Percentiles rank a stretch among this genome's conserved stretches.
These are phyloP conservation scores for Syzygium aqueum DNA, from an alignment of 345 rosid genomes.

Conservation along the genomic window DNA sequence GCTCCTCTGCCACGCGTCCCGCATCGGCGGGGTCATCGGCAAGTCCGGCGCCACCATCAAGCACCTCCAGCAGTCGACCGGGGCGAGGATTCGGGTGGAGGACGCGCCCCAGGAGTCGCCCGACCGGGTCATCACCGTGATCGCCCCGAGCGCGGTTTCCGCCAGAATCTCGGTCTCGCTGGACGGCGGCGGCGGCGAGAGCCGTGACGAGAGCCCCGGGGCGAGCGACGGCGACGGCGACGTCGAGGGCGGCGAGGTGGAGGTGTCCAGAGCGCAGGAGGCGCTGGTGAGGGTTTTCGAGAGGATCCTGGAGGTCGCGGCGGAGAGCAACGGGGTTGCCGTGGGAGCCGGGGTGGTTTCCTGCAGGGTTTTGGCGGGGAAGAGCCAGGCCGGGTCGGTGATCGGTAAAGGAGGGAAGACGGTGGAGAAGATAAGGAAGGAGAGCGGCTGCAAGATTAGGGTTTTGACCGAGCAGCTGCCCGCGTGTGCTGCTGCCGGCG, in stretches of 20 bases:
- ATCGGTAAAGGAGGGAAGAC: conserved; percentile 88
- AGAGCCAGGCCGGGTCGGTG: conserved; percentile 61
- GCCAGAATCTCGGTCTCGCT: conserved; percentile 8
- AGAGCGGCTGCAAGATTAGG: conserved; percentile 59
- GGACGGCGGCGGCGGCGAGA: not conserved
- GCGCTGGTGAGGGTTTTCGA: conserved; percentile 72
- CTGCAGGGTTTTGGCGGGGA: conserved; percentile 67
- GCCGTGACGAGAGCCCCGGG: not conserved
- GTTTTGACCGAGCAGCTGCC: conserved; percentile 64
- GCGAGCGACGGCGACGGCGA: conserved; percentile 4
- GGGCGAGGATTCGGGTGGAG: conserved; percentile 74
- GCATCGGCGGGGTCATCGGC: conserved; percentile 80
- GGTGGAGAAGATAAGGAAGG: conserved; percentile 70
- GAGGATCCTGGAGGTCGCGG: conserved; percentile 57
- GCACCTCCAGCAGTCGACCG: conserved; percentile 65
- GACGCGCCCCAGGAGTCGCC: conserved; percentile 51
- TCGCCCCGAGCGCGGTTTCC: conserved; percentile 24
- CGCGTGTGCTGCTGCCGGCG: conserved; percentile 47
- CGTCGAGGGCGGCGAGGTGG: conserved; percentile 24
- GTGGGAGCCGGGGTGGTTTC: conserved; percentile 37
- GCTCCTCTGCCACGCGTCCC: conserved; percentile 57
- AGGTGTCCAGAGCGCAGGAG: conserved; percentile 74
- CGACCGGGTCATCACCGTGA: conserved; percentile 62
- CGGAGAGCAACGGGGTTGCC: conserved; percentile 28
- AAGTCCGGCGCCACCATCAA: conserved; percentile 76